Evolutionary conservation across 768 basidiomycete genomes (phyloP).

Genomic region (Vararia minispora): DNA sequence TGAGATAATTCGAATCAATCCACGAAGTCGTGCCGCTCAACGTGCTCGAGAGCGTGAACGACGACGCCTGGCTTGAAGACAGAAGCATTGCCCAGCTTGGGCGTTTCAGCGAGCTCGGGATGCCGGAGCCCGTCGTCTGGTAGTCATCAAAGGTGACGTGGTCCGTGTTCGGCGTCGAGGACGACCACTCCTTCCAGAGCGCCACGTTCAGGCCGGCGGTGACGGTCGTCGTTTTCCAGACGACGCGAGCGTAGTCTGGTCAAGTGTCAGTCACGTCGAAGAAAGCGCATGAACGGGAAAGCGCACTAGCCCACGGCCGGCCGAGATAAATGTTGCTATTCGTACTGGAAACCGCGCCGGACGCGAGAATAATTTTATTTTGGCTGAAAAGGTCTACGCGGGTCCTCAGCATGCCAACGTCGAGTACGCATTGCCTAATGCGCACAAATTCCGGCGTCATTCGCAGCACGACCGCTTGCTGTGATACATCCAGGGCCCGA

Average conservation of each 20-base stretch:
- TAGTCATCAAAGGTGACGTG: conserved; percentile 29
- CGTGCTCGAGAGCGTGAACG: conserved; percentile 1
- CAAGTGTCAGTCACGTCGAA: not conserved
- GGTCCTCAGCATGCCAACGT: not conserved
- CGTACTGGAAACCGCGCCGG: conserved; percentile 26
- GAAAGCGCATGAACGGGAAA: conserved; percentile 1
- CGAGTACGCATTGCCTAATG: not conserved
- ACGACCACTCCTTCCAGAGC: conserved; percentile 38
- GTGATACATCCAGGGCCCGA: conserved; percentile 34
- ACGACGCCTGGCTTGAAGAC: not conserved
- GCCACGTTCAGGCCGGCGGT: conserved; percentile 28
- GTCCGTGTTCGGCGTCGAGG: conserved; percentile 25
- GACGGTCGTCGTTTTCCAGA: conserved; percentile 36
- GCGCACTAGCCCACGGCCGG: conserved; percentile 35
- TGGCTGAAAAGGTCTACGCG: conserved; percentile 31
- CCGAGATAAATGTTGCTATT: conserved; percentile 31
- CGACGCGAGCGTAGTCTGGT: conserved; percentile 35
- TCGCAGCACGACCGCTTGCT: conserved; percentile 34
- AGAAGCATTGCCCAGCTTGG: conserved; percentile 5
- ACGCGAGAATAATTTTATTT: conserved; percentile 32
- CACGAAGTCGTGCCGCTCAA: not conserved
- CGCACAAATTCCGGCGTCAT: conserved; percentile 36
- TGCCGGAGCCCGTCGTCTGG: conserved; percentile 5
- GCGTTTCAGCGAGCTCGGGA: conserved; percentile 1
- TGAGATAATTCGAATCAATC: conserved; percentile 2